A percentile compares a stretch with the other conserved stretches of the same genome.
Evolutionary conservation across 1,284 basidiomycete genomes (phyloP).

Genomic region (Cryptococcus sp.): DNA sequence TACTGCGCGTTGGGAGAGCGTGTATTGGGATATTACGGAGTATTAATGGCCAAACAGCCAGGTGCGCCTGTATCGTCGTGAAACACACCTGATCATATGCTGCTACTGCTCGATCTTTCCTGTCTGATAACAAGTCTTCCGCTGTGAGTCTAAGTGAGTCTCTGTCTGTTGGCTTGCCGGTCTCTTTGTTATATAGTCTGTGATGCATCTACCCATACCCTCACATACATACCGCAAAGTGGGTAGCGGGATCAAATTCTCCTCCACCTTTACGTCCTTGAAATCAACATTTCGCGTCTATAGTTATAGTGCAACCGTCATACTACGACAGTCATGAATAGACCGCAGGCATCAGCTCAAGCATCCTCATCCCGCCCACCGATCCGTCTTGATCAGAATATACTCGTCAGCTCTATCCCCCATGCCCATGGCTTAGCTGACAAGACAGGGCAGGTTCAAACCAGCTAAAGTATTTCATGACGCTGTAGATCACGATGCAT

Average conservation of each 20-base stretch:
- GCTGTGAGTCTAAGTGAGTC: too few species aligned
- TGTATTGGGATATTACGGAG: too few species aligned
- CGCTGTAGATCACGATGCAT: conserved; percentile 3
- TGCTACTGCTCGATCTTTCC: too few species aligned
- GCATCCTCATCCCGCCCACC: not conserved
- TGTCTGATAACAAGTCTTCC: too few species aligned
- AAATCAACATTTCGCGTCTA: not conserved
- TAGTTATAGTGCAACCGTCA: not conserved
- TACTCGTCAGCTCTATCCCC: not conserved
- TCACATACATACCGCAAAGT: not conserved
- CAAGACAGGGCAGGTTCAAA: conserved; percentile 4
- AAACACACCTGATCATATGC: too few species aligned
- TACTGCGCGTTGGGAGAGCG: too few species aligned
- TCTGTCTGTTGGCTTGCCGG: too few species aligned
- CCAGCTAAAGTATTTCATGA: conserved; percentile 18
- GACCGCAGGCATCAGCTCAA: not conserved
- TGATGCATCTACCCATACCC: not conserved
- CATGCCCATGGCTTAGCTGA: not conserved
- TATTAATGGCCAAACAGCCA: too few species aligned
- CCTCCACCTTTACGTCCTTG: not conserved
- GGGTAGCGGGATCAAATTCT: not conserved
- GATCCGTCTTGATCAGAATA: not conserved
- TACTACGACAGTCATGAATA: not conserved
- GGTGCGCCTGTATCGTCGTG: too few species aligned
- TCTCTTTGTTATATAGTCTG: too few species aligned